Base-by-base conservation (phyloP, 768 basidiomycete species). In the Mycena haematopus region DNA sequence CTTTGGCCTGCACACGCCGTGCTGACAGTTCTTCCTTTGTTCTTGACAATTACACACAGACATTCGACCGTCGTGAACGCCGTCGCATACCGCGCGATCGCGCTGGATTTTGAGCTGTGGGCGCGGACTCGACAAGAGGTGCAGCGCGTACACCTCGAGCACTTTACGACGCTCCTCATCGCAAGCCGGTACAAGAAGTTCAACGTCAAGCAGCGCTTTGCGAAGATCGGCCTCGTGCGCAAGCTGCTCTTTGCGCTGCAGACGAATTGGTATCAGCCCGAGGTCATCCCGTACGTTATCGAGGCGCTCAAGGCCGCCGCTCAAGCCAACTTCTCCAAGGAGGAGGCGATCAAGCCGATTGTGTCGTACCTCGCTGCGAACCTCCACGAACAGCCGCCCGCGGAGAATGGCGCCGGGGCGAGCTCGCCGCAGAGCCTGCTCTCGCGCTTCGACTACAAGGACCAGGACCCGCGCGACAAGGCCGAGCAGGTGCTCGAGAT, bases 21-120 rank as follows among this genome's bases (percentile, higher is more conserved):
- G 21, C 59, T 65, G 25, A 70, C 54, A 25, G 2, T 35, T 13
- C n/a, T n/a, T n/a, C n/a, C n/a, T 33, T 36, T 27, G 19, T 6
- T 42, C 8, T n/a, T n/a, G 17, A 45, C 49, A n/a, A n/a, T n/a
- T n/a, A n/a, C n/a, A n/a, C n/a, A n/a, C n/a, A 95, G 93, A 31
- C 82, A 85, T 58, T 95, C 96, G 0, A 93, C 91, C 0, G 82
- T 98, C 31, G 84, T 88, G 52, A 96, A 96, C 69, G 80, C 87
- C 6, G 80, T 90, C 1, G 95, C 92, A 6, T 96, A 97, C 72
- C 83, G 84, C 46, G 84, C 88, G 5, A 84, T 98, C 51, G 93
- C 92, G 0, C 84, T 98, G 1, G 94, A 96, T 69, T 93, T 98
- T 65, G 89, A 93, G 54, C 85, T 97, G 13, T 98, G 96, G 96